Evolutionary conservation across 495 filamentous ascomycete species (phyloP), one percentile per base, ranked within the genome.

Genomic region (Tuber calosporum): DNA sequence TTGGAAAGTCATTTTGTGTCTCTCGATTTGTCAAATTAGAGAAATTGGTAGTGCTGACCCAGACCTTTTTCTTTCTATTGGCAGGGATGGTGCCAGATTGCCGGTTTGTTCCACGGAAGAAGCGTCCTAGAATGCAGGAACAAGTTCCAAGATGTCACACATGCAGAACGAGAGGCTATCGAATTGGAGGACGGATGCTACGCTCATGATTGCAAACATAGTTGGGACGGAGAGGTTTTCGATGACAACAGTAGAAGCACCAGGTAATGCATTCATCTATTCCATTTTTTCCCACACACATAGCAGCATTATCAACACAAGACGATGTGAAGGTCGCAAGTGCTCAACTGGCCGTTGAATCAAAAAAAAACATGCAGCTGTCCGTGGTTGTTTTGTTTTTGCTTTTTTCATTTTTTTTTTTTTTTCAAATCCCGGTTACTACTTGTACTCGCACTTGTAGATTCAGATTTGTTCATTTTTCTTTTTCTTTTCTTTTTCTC

Each of bases 41-140:
- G 39, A 40, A 40, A 68, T 34, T 30, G 6, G 53, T 77, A 78
- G 75, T 69, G 76, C 76, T 78, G 72, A 78, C 70, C 67, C 53
- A 34, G 62, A 30, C 26, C 36, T 74, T 66, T 45, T 62, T 71
- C 4, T 30, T 26, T 30, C 53, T 17, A 62, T 62, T 17, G 53
- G 48, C 75, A 78, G 76, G 76, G 74, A 74, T 78, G 76, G 76
- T 73, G 73, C 68, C 76, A 78, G 77, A 78, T 78, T 78, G 76
- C 76, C 71, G 76, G 76, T 66, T 74, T 78, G 75, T 78, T 78
- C 70, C 76, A 71, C 58, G 76, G 76, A 41, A 78, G 73, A 70
- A 72, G 70, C 69, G 58, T 73, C 40, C 43, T 67, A 34, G 76
- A 69, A 74, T 78, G 76, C 68, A 77, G 41, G 68, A 73, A 75